A percentile compares a stretch with the other conserved stretches of the same genome.
Evolutionary conservation across 805 yeast genomes (phyloP).

Genomic region (Phaffomyces antillensis): DNA sequence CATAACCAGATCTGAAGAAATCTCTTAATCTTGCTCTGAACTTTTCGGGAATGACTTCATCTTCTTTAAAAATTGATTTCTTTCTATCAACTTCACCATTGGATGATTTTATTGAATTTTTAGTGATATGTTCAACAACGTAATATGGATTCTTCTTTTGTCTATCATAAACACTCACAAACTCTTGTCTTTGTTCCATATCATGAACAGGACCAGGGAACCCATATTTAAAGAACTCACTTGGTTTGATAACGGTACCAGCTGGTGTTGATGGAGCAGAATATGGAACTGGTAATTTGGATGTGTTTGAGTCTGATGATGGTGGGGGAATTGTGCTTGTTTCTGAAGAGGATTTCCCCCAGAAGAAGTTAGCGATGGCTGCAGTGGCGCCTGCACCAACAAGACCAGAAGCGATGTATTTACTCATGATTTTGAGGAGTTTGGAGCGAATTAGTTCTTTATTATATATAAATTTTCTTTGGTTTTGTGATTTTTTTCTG

Average conservation of each 20-base stretch:
- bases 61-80: constrained; percentile 80
- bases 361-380: constrained; percentile 28
- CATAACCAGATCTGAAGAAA: constrained; percentile 92
- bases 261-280: constrained; percentile 5
- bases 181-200: constrained; percentile 63
- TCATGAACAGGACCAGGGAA: constrained; percentile 95
- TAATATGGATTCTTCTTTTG: constrained; percentile 79
- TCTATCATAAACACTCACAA: constrained; percentile 81
- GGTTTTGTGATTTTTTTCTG: background rate
- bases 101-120: constrained; percentile 48
- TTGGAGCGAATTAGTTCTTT: background rate
- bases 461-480: background rate
- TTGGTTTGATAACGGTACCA: constrained; percentile 50
- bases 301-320: background rate
- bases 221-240: constrained; percentile 82
- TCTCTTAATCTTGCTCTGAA: constrained; percentile 77
- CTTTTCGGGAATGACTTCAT: constrained; percentile 65
- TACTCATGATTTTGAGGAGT: constrained; percentile 14
- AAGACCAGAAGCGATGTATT: constrained; percentile 20
- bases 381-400: constrained; percentile 25
- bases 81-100: constrained; percentile 61
- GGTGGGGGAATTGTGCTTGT: constrained; percentile 1
- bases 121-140: constrained; percentile 82
- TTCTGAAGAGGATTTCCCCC: constrained; percentile 21
- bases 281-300: constrained; percentile 9